Base-by-base conservation (phyloP, 768 basidiomycete species). In the Imleria badia region DNA sequence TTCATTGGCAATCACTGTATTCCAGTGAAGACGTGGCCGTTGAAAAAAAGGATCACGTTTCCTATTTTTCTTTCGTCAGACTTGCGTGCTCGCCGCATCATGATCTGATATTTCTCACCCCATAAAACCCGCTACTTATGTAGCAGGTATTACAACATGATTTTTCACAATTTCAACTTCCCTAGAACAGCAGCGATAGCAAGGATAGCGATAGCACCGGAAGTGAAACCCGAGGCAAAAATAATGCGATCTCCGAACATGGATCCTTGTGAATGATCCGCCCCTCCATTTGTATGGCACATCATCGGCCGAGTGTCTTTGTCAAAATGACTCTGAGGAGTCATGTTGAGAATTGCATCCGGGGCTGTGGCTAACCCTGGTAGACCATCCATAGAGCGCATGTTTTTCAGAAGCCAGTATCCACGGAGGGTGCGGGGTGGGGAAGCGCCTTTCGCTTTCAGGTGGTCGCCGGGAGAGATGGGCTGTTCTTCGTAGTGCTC, bases 311-410 rank as follows among this genome's bases (percentile, higher is more conserved):
- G 51, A 22, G 40, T n/a, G 13, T 55, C 59, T 23, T 56, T 56
- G 39, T 67, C 63, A 41, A 68, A 67, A 22, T 12, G 42, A 30
- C 62, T 59, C 42, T 56, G 57, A 23, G 54, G 63, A 1, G 48
- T 38, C 26, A 44, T 36, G 38, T 34, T 44, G 23, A 48, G 15
- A 44, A 61, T 55, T 14, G 65, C 60, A 33, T 58, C 63, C 5
- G 68, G 68, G 22, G 66, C 66, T 30, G 60, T 69, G 19, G 40
- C 39, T 39, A 86, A 59, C 1, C 76, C 84, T 1, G 81, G 77
- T 17, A 87, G 72, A 11, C 83, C 84, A 59, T 86, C 84, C 42
- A 86, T 64, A 51, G 82, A 85, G 33, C 63, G 69, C 34, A 63
- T 23, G 61, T 87, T 87, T 39, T 74, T 70, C 35, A 64, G 57